phyloP scores from a whole-genome alignment of 2,329 filamentous ascomycete genomes.

The Elsinoe arachidis region DNA sequence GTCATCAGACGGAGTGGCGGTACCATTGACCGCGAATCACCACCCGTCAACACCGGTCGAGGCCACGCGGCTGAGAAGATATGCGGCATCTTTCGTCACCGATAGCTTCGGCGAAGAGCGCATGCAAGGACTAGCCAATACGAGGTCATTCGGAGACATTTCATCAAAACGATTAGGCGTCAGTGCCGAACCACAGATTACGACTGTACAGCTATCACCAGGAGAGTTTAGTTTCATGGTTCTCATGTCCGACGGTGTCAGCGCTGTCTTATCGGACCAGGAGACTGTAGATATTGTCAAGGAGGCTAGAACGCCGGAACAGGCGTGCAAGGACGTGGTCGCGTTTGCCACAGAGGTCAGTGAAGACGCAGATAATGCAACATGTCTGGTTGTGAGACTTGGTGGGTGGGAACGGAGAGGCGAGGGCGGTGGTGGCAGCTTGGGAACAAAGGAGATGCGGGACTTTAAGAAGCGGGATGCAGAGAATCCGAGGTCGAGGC shows the following conservation, averaged over 20 bases:
- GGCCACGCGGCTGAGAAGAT: constrained; percentile 72
- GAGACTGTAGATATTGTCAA: constrained; percentile 95
- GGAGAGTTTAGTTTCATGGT: constrained; percentile 86
- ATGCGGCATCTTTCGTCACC: constrained; percentile 77
- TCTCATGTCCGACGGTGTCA: constrained; percentile 81
- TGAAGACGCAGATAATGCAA: constrained; percentile 56
- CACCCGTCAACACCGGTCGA: constrained; percentile 84
- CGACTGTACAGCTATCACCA: constrained; percentile 66
- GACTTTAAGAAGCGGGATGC: constrained; percentile 77
- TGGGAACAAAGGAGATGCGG: constrained; percentile 86
- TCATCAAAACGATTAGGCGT: constrained; percentile 86
- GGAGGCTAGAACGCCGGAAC: constrained; percentile 82
- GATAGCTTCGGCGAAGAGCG: constrained; percentile 97
- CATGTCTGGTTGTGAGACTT: constrained; percentile 53
- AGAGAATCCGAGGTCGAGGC: constrained; percentile 65
- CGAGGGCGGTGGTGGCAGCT: constrained; percentile 78
- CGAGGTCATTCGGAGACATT: constrained; percentile 88
- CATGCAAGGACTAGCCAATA: constrained; percentile 87
- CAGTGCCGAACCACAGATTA: constrained; percentile 84
- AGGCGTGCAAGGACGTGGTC: constrained; percentile 70
- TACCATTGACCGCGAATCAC: constrained; percentile 81
- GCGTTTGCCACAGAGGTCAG: constrained; percentile 82
- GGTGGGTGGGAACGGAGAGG: constrained; percentile 60
- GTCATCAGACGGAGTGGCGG: constrained; percentile 68
- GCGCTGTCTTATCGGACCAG: constrained; percentile 77